These are phyloP conservation scores for Daldinia caldariorum DNA, from an alignment of 495 filamentous ascomycete genomes.

Conservation along the genomic window DNA sequence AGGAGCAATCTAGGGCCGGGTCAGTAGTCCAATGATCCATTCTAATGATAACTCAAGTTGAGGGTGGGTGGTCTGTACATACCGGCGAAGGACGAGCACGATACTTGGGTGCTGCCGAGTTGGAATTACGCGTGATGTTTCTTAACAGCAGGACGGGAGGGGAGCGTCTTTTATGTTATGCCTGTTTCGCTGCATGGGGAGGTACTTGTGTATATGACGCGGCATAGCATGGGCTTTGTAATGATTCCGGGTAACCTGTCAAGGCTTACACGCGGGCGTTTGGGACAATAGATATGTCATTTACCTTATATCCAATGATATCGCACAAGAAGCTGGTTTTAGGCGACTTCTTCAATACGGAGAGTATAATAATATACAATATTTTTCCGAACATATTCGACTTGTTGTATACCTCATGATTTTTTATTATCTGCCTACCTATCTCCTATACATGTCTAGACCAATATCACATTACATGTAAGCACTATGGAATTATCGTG, in stretches of 20 bases:
- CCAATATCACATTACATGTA: too few relatives aligned
- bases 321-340: not conserved
- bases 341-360: not conserved
- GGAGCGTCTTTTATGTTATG: not conserved
- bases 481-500: not conserved
- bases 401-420: not conserved
- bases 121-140: not conserved
- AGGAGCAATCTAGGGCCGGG: slow-evolving; percentile 66
- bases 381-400: not conserved
- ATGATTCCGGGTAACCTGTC: slow-evolving; percentile 9
- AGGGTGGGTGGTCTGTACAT: not conserved
- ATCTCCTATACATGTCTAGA: too few relatives aligned
- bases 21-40: not conserved
- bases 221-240: slow-evolving; percentile 21
- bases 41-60: not conserved
- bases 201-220: slow-evolving; percentile 1
- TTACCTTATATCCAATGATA: slow-evolving; percentile 1
- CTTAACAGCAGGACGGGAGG: not conserved
- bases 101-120: not conserved
- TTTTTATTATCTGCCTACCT: too few relatives aligned
- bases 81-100: not conserved
- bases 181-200: not conserved
- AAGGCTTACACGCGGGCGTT: slow-evolving; percentile 17
- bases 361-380: slow-evolving; percentile 1
- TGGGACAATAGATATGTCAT: not conserved